Conservation (phyloP, 495 filamentous ascomycete genomes). For the Oidiodendron maius region DNA sequence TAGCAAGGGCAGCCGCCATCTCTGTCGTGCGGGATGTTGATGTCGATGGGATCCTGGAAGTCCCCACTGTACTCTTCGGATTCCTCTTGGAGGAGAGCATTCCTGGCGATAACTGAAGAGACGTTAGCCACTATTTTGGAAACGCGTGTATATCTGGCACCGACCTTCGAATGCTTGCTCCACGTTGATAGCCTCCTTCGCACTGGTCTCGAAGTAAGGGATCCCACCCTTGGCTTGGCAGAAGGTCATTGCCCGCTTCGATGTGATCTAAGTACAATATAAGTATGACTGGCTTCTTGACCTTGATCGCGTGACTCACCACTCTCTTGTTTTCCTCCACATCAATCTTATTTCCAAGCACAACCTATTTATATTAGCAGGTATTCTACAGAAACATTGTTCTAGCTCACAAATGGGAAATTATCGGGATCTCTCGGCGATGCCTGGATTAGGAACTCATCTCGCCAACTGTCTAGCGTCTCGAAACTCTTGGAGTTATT, state of each 20-base stretch:
- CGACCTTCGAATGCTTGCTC: slow-evolving; percentile 97
- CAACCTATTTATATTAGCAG: slow-evolving; percentile 49
- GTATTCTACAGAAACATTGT: neutral
- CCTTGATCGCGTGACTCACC: slow-evolving; percentile 36
- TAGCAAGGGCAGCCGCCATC: slow-evolving; percentile 87
- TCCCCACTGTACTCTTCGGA: slow-evolving; percentile 88
- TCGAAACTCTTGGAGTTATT: slow-evolving; percentile 99
- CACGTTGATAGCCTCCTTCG: slow-evolving; percentile 97
- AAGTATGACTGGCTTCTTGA: neutral
- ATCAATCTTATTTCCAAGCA: slow-evolving; percentile 98
- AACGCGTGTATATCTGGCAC: no score
- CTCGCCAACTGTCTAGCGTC: slow-evolving; percentile 94
- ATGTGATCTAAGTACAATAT: slow-evolving; percentile 60
- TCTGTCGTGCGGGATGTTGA: slow-evolving; percentile 84
- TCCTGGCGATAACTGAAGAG: slow-evolving; percentile 81
- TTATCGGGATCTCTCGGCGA: slow-evolving; percentile 94
- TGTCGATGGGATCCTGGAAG: slow-evolving; percentile 95
- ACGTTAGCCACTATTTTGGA: no score
- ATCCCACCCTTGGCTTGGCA: slow-evolving; percentile 96
- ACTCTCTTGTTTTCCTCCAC: slow-evolving; percentile 93
- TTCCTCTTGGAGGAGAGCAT: slow-evolving; percentile 93
- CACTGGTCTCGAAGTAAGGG: slow-evolving; percentile 98
- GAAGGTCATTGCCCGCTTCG: slow-evolving; percentile 92
- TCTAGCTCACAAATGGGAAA: slow-evolving; percentile 85
- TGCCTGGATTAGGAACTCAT: slow-evolving; percentile 97